These are phyloP conservation scores for Imleria badia DNA, from an alignment of 768 basidiomycete genomes.

Conservation along the genomic window DNA sequence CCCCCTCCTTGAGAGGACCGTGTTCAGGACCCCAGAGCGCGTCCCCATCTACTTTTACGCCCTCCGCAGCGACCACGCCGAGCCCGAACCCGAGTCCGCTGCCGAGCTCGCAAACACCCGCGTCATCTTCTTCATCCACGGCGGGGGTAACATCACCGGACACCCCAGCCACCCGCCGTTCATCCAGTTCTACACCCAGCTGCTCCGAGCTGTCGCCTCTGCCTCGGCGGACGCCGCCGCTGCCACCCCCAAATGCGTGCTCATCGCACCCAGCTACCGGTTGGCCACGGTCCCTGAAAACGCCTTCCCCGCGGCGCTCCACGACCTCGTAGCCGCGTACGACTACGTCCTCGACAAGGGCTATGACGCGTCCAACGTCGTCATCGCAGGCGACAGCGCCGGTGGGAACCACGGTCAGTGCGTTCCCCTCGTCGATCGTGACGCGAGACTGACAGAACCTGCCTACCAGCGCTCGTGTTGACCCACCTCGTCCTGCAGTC, in stretches of 20 bases:
- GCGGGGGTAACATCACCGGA: slow-evolving; percentile 19
- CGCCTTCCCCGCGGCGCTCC: slow-evolving; percentile 21
- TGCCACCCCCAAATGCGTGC: neutral
- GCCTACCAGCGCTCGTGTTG: slow-evolving; percentile 18
- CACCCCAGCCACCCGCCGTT: slow-evolving; percentile 13
- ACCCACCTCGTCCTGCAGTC: slow-evolving; percentile 49
- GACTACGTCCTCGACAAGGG: slow-evolving; percentile 26
- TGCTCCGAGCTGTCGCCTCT: slow-evolving; percentile 11
- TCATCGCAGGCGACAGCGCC: slow-evolving; percentile 26
- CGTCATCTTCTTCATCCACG: slow-evolving; percentile 27
- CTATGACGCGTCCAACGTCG: slow-evolving; percentile 20
- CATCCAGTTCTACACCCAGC: neutral
- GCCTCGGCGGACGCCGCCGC: neutral
- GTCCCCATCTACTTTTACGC: slow-evolving; percentile 23
- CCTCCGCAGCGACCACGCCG: neutral
- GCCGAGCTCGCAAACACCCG: neutral
- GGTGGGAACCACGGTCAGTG: slow-evolving; percentile 26
- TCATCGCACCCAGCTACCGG: slow-evolving; percentile 25
- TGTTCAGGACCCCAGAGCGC: slow-evolving; percentile 15
- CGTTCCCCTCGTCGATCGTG: no score
- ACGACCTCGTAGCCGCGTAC: slow-evolving; percentile 26
- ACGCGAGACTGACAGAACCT: neutral
- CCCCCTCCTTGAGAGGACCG: neutral
- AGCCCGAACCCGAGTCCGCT: neutral
- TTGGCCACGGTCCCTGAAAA: slow-evolving; percentile 26